Evolutionary conservation across 768 basidiomycete genomes (phyloP).

Genomic region (Serpula lacrymans): DNA sequence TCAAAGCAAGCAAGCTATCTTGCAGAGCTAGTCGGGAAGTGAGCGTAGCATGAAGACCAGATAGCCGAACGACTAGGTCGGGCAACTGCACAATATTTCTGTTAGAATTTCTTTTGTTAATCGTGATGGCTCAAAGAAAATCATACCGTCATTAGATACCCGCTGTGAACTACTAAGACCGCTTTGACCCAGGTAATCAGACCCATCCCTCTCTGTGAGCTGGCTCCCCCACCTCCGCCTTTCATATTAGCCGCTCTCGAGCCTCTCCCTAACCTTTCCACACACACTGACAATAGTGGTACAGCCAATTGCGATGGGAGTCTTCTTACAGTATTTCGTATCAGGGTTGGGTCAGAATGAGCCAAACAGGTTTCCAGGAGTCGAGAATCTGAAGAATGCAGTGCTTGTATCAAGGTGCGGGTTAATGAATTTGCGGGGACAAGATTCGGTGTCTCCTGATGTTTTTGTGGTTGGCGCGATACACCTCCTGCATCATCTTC

Average conservation of each 20-base stretch:
- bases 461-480: slow-evolving; percentile 11
- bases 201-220: slow-evolving; percentile 68
- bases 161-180: slow-evolving; percentile 81
- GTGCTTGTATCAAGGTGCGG: slow-evolving; percentile 90
- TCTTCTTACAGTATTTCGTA: slow-evolving; percentile 82
- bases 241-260: slow-evolving; percentile 68
- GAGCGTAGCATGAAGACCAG: slow-evolving; percentile 79
- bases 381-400: slow-evolving; percentile 90
- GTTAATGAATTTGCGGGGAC: slow-evolving; percentile 85
- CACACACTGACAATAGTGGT: slow-evolving; percentile 81
- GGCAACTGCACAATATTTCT: slow-evolving; percentile 80
- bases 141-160: slow-evolving; percentile 91
- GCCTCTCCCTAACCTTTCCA: slow-evolving; percentile 82
- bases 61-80: slow-evolving; percentile 82
- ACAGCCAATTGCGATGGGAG: slow-evolving; percentile 86
- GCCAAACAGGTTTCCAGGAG: slow-evolving; percentile 84
- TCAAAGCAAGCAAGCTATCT: slow-evolving; percentile 79
- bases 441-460: slow-evolving; percentile 31
- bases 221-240: slow-evolving; percentile 76
- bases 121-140: slow-evolving; percentile 2
- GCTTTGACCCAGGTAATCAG: slow-evolving; percentile 78
- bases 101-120: slow-evolving; percentile 9
- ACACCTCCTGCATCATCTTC: slow-evolving; percentile 27
- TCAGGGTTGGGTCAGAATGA: slow-evolving; percentile 77
- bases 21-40: slow-evolving; percentile 78